Base-by-base conservation (phyloP, 1,284 basidiomycete species). In the Schizophyllum amplum region DNA sequence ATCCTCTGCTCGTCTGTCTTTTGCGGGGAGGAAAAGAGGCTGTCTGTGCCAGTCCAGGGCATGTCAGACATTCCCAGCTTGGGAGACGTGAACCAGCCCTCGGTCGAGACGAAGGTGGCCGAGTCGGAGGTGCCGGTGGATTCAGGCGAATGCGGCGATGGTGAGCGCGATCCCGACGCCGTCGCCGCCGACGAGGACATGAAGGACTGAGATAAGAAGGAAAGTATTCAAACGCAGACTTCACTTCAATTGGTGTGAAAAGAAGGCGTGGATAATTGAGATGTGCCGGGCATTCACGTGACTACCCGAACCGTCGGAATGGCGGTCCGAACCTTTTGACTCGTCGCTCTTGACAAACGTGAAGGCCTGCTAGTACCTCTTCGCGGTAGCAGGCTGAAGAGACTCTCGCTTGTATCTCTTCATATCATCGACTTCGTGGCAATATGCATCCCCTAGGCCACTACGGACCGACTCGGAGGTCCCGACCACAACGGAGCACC, bases 121-220 rank as follows among this genome's bases (percentile, higher is more conserved):
- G 75, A 69, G 55, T 79, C 76, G 4, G 74, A 64, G 13, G 71
- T 71, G 66, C 87, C 83, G 9, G 79, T 79, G 0, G 82, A 72
- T 56, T 84, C 84, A 58, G 87, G 86, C 0, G 87, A 87, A 48
- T 75, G 71, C 1, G 87, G 87, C 0, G 86, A 85, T 3, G 84
- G 78, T 4, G 86, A 87, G 50, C 86, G 86, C 46, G 87, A 86
- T 66, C 73, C 73, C 63, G 78, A 72, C n/a, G 76, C 75, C 51
- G 77, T 75, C 54, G 77, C 71, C 15, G 82, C 77, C 63, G 81
- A 80, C 62, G 80, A 77, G 61, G 84, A 82, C 76, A 55, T 58
- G 23, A 56, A 54, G 15, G 48, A 20, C 48, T 22, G 13, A 50
- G 24, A 50, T 50, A 24, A 50, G 24, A 21, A 50, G 48, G 24